A percentile compares a stretch with the other conserved stretches of the same genome.
These are phyloP conservation scores for Xylariaceae sp. DNA, from an alignment of 2,329 filamentous ascomycete species.

Conservation along the genomic window DNA sequence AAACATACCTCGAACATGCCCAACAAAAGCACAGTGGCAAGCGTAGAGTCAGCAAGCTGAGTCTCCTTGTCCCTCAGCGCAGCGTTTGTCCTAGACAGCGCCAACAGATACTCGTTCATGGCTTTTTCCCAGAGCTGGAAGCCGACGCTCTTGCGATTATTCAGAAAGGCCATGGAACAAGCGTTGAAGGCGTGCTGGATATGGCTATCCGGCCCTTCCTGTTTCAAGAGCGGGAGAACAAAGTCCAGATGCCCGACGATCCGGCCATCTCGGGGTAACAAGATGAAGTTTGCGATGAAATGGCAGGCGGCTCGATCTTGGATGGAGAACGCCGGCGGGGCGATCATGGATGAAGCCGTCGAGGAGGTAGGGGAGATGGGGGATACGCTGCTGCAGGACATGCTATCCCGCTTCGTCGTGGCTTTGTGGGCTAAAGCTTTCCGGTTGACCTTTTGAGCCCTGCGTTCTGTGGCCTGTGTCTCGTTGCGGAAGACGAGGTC, in stretches of 20 bases:
- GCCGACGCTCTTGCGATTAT: conserved; percentile 42
- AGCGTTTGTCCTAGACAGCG: conserved; percentile 46
- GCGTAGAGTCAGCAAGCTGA: conserved; percentile 50
- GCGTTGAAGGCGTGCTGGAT: conserved; percentile 54
- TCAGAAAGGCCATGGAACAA: conserved; percentile 52
- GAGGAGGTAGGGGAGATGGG: conserved; percentile 26
- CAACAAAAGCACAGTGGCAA: conserved; percentile 55
- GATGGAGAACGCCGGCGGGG: conserved; percentile 41
- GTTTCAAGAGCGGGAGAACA: conserved; percentile 49
- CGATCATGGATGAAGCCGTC: conserved; percentile 27
- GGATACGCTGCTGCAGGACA: conserved; percentile 7
- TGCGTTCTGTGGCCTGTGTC: conserved; percentile 60
- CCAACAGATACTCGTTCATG: conserved; percentile 49
- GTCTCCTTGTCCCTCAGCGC: conserved; percentile 47
- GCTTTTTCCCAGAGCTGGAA: conserved; percentile 37
- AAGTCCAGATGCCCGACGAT: conserved; percentile 55
- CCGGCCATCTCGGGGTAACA: conserved; percentile 46
- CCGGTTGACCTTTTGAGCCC: conserved; percentile 52
- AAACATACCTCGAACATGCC: conserved; percentile 53
- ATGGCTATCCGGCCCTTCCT: conserved; percentile 40
- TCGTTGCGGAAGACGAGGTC: conserved; percentile 69
- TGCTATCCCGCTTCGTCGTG: conserved; percentile 23
- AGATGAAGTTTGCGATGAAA: conserved; percentile 56
- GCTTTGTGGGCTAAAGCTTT: conserved; percentile 39
- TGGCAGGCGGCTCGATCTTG: conserved; percentile 53